Base-by-base conservation (phyloP, 2,329 filamentous ascomycete species). In the Colletotrichum godetiae region DNA sequence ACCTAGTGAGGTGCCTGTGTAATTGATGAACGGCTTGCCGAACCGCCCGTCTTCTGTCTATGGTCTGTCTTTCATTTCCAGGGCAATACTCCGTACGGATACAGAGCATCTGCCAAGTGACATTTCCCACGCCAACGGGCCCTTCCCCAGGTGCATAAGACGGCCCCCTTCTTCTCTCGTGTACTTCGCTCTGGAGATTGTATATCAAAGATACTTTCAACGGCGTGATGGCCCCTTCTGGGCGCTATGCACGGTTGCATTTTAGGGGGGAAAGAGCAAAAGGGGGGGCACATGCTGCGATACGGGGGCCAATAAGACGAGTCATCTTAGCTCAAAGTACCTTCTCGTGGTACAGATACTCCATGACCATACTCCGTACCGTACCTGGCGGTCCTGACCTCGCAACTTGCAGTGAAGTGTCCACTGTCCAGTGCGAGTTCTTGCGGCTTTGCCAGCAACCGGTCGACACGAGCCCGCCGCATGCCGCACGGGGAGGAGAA, bases 151-250 rank as follows among this genome's bases (percentile, higher is more conserved):
- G 19, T 56, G 67, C 70, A 73, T 65, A 42, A 70, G 66, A 15
- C 58, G 24, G 42, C 29, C 58, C 69, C 65, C 65, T 64, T 62
- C 46, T 24, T 29, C 53, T 53, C 12, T 49, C 15, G 24, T 31
- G 60, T 70, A 65, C 60, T 57, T 49, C 37, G 60, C 70, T 53
- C 69, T 65, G 27, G 55, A 68, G 60, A 70, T 73, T 70, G 12
- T 67, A 65, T 29, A 35, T 69, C 60, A 55, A 73, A 73, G 60
- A 73, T 73, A 65, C 66, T 70, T 73, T 73, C 66, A 73, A 70
- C 70, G 70, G 70, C 69, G 58, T 63, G 58, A 68, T 59, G 58
- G 69, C 69, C 69, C 29, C 35, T 58, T 72, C 69, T 63, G 65
- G 65, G 69, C 60, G 46, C 29, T 55, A 49, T 65, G 70, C 70